Evolutionary conservation across 805 yeast genomes (phyloP), one percentile per base, ranked within the genome.

Genomic region (Zygosaccharomyces siamensis): DNA sequence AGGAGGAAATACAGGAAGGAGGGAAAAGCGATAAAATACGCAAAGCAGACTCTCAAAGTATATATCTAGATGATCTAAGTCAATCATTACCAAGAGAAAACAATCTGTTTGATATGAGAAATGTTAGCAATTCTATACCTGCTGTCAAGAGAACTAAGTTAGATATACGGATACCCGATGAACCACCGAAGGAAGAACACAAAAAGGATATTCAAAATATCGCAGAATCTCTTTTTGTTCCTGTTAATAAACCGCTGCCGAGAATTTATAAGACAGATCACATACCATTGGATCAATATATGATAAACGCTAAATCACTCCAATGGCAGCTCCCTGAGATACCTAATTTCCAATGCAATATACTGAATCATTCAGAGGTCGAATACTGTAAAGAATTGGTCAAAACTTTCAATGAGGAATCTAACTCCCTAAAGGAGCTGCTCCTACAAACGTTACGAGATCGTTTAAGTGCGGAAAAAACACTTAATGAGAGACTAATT

Each of bases 211-310:
- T 42, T 14, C 37, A 49, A 24, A 47, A 45, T 8, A 44, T 33
- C 18, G 45, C 43, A n/a, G 58, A 57, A 14, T 51, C 46, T 27
- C 49, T 59, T n/a, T 59, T 60, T n/a, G 57, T 57, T 40, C 65
- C 67, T 6, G 67, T 62, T 7, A 62, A 62, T 36, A 51, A 50
- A 23, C 54, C 64, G 1, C 47, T 62, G 43, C 67, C 67, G 7
- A 50, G 62, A 27, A 43, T 58, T 10, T 62, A 62, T 40, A 62
- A 57, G 36, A 47, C 51, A 14, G 62, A 60, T 12, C 38, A 42
- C 2, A 45, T 62, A 21, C 45, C 54, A 1, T 38, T 43, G 11
- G 48, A 51, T 14, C 56, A 56, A 27, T 50, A 56, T 31, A 50
- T 45, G 20, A 46, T 57, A 14, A 50, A 56, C 16, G 36, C 53